phyloP scores from a whole-genome alignment of 495 filamentous ascomycete species.

The Tuber umbilicatum region DNA sequence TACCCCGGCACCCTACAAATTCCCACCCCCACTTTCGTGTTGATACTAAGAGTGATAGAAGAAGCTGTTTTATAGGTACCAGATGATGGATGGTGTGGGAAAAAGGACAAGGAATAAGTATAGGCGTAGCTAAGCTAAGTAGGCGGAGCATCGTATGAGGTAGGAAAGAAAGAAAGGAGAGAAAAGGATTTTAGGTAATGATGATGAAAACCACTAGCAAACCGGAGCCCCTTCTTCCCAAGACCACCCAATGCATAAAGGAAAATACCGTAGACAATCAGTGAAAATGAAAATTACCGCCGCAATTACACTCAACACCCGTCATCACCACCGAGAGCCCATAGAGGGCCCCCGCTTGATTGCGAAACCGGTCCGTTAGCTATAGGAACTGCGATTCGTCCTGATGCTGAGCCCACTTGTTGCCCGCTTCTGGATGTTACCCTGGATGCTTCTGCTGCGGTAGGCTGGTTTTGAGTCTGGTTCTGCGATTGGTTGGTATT shows the following conservation, averaged over 20 bases:
- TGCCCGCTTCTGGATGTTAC: not conserved
- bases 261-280: not conserved
- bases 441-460: not conserved
- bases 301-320: not conserved
- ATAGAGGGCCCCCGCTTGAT: not conserved
- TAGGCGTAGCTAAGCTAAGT: not conserved
- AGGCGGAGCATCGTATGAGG: not conserved
- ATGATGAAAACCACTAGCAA: not conserved
- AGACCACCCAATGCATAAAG: slow-evolving; percentile 6
- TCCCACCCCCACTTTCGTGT: not conserved
- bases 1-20: not conserved
- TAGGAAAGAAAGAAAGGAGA: not conserved
- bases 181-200: not conserved
- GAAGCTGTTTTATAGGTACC: not conserved
- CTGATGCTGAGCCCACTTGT: not conserved
- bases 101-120: not conserved
- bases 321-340: not conserved
- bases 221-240: not conserved
- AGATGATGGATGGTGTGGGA: not conserved
- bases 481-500: not conserved
- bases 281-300: not conserved
- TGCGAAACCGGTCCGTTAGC: slow-evolving; percentile 2
- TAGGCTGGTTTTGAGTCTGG: not conserved
- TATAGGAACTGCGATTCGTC: not conserved
- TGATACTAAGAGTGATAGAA: not conserved